Conservation (phyloP, 2,329 filamentous ascomycete species). For the Microdochium trichocladiopsis region DNA sequence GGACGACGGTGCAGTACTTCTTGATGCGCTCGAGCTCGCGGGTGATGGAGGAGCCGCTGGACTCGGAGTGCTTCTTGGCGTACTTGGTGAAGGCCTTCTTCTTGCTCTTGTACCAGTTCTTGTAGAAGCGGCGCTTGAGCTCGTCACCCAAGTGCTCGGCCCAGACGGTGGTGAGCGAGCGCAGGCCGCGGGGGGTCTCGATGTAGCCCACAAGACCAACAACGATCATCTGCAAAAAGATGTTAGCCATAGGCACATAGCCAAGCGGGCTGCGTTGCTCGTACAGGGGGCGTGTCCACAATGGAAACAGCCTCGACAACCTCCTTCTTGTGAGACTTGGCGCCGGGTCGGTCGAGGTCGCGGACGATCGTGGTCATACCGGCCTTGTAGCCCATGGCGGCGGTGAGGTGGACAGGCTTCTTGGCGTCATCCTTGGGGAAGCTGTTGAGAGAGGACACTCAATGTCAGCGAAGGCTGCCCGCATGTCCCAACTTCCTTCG, state of each 20-base stretch:
- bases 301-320: constrained; percentile 82
- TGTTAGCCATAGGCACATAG: constrained; percentile 67
- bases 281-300: constrained; percentile 92
- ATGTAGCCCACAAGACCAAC: constrained; percentile 99
- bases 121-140: constrained; percentile 99
- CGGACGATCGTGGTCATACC: constrained; percentile 99
- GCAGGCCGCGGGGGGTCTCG: constrained; percentile 98
- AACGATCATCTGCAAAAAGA: constrained; percentile 84
- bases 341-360: constrained; percentile 97
- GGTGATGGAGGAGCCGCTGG: constrained; percentile 81
- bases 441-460: constrained; percentile 38
- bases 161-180: constrained; percentile 99
- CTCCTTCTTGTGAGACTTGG: constrained; percentile 99
- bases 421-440: constrained; percentile 99
- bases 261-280: constrained; percentile 78
- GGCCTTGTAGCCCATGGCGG: constrained; percentile 99
- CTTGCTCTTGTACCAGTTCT: constrained; percentile 99
- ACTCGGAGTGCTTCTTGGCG: constrained; percentile 99
- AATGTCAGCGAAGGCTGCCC: neutral
- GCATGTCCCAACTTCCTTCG: neutral
- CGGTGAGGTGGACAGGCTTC: constrained; percentile 98
- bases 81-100: constrained; percentile 99
- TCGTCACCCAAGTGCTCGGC: constrained; percentile 98
- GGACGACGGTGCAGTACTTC: constrained; percentile 99
- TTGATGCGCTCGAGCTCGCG: constrained; percentile 99